A percentile compares a stretch with the other conserved stretches of the same genome.
Conservation (phyloP, 2,329 filamentous ascomycete genomes). For the Fusarium sp. region DNA sequence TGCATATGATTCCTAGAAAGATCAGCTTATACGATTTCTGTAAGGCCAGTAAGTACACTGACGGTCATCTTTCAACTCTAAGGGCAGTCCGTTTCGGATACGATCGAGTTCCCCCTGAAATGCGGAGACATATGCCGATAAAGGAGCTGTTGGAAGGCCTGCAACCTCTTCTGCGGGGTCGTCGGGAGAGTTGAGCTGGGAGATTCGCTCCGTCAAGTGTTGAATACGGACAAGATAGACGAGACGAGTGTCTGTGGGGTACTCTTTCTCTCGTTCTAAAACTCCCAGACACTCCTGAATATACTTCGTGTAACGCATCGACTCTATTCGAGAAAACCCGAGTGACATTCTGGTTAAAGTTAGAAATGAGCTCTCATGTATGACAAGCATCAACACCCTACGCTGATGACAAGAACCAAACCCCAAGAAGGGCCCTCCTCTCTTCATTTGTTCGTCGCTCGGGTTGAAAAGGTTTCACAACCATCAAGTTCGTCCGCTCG, state of each 20-base stretch:
- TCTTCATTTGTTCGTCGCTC: conserved; percentile 62
- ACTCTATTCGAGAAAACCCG: conserved; percentile 58
- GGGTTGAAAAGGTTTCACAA: conserved; percentile 53
- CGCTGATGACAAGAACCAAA: conserved; percentile 67
- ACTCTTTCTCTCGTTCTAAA: conserved; percentile 58
- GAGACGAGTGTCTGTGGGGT: conserved; percentile 59
- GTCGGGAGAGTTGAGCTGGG: conserved; percentile 53
- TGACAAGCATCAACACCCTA: conserved; percentile 45
- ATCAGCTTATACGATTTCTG: neutral
- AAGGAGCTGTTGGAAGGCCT: conserved; percentile 54
- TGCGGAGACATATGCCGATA: conserved; percentile 58
- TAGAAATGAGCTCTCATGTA: neutral
- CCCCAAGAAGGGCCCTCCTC: conserved; percentile 62
- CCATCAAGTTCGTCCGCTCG: conserved; percentile 57
- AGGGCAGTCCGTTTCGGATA: conserved; percentile 52
- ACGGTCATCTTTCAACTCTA: conserved; percentile 53
- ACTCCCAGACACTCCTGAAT: conserved; percentile 62
- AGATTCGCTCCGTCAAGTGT: conserved; percentile 63
- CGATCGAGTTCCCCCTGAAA: conserved; percentile 60
- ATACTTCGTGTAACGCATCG: conserved; percentile 64
- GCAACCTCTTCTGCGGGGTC: conserved; percentile 48
- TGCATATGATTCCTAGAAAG: conserved; percentile 51
- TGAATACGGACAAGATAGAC: conserved; percentile 62
- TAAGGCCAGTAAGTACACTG: too few relatives aligned
- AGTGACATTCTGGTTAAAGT: conserved; percentile 52